phyloP scores from a whole-genome alignment of 441 rosid species.

The Arabidopsis hybrid region DNA sequence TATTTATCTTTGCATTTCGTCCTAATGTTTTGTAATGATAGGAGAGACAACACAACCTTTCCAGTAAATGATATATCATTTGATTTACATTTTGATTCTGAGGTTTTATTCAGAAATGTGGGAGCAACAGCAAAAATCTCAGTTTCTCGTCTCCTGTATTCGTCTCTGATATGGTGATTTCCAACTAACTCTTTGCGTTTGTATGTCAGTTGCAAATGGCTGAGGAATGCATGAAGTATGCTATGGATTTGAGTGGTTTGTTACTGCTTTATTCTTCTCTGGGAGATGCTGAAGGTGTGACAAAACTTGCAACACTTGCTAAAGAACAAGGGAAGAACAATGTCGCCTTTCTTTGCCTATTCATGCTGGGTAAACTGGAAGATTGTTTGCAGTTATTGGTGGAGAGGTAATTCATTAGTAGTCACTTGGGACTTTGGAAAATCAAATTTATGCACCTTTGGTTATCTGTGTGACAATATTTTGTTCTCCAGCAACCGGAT shows the following conservation, averaged over 20 bases:
- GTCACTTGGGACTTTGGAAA: conserved; percentile 27
- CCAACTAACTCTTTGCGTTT: conserved; percentile 21
- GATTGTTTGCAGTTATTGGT: conserved; percentile 93
- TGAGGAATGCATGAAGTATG: conserved; percentile 93
- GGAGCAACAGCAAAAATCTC: not conserved
- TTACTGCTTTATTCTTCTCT: conserved; percentile 92
- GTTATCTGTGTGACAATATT: not conserved
- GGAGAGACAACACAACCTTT: conserved; percentile 7
- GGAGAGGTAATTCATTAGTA: conserved; percentile 68
- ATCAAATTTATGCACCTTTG: conserved; percentile 2
- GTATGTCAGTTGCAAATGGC: conserved; percentile 71
- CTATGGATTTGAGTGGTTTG: conserved; percentile 94
- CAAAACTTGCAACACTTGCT: conserved; percentile 82
- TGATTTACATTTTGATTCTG: conserved; percentile 5
- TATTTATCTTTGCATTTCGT: conserved; percentile 18
- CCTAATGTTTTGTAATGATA: conserved; percentile 11
- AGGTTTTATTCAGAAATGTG: conserved; percentile 2
- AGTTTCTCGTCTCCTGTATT: conserved; percentile 13
- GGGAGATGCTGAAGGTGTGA: conserved; percentile 95
- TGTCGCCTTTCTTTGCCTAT: conserved; percentile 91
- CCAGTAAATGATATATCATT: not conserved
- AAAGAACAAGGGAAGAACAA: conserved; percentile 97
- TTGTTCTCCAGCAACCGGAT: conserved; percentile 81
- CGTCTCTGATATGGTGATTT: conserved; percentile 39
- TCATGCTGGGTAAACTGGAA: conserved; percentile 94